Base-by-base conservation (phyloP, 2,329 filamentous ascomycete genomes). In the Colletotrichum sp. region DNA sequence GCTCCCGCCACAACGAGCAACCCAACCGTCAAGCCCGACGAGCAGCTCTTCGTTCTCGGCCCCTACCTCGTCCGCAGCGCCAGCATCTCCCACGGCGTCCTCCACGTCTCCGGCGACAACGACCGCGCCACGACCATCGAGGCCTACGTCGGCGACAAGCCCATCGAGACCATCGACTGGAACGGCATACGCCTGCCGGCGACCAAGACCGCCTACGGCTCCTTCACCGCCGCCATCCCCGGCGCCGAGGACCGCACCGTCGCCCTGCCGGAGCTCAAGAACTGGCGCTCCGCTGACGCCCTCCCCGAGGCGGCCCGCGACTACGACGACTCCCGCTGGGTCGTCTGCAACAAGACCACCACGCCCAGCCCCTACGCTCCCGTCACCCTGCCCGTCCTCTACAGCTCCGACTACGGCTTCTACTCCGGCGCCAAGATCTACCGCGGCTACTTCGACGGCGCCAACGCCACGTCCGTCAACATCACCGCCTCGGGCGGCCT, bases 341-440 rank as follows among this genome's bases (percentile, higher is more conserved):
- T 88, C 0, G 79, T 81, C 0, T 94, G 94, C 2, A 85, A 93
- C 76, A 86, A 91, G 8, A 86, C 85, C 2, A 87, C 87, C 5
- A 92, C 92, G 2, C 90, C 90, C 80, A 95, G 95, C 82, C 91
- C 90, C 0, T 85, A 88, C 26, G 80, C 84, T 18, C 84, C 88
- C 2, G 84, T 93, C 3, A 88, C 86, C 1, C 96, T 94, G 0
- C 92, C 93, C 0, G 92, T 90, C 0, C 89, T 96, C 0, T 95
- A 94, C 80, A 89, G 88, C 1, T 90, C 90, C n/a, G 94, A 96
- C 82, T 96, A 96, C 80, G 94, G 94, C 28, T 96, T 92, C 83
- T 88, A 94, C 82, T 89, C 92, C 0, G 94, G 94, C 8, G 90
- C 90, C 2, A 87, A 95, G 0, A 79, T 96, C 65, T 96, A 91